phyloP scores from a whole-genome alignment of 768 basidiomycete species.

The Pisolithus marmoratus region DNA sequence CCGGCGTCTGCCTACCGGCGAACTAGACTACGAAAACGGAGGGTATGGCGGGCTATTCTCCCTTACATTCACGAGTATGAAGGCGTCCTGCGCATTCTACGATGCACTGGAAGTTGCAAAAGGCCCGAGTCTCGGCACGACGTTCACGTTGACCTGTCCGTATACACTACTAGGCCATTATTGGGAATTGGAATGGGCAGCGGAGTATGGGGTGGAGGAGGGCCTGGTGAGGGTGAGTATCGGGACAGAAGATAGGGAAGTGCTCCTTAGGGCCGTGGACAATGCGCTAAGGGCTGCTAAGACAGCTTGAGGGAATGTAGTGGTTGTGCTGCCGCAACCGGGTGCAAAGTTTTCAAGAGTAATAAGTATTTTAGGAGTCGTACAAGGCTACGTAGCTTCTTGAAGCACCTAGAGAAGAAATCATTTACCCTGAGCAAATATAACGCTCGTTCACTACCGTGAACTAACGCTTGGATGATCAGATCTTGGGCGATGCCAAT shows the following conservation, averaged over 20 bases:
- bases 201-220: conserved; percentile 74
- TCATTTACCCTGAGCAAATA: no score
- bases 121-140: conserved; percentile 90
- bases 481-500: no score
- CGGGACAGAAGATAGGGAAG: conserved; percentile 71
- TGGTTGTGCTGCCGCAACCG: no score
- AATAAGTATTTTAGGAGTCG: no score
- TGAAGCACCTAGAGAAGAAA: no score
- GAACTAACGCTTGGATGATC: no score
- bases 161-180: conserved; percentile 92
- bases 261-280: conserved; percentile 53
- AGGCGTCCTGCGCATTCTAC: conserved; percentile 74
- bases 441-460: no score
- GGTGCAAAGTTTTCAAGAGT: no score
- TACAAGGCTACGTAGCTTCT: no score
- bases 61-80: conserved; percentile 66
- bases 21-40: conserved; percentile 11
- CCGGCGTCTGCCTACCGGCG: conserved; percentile 28
- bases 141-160: conserved; percentile 92
- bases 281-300: conserved; percentile 71
- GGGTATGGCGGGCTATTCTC: conserved; percentile 88
- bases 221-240: conserved; percentile 84
- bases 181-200: conserved; percentile 87
- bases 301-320: conserved; percentile 8
- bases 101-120: conserved; percentile 79